These are phyloP conservation scores for Pholiota conissans DNA, from an alignment of 768 basidiomycete genomes.

Conservation along the genomic window DNA sequence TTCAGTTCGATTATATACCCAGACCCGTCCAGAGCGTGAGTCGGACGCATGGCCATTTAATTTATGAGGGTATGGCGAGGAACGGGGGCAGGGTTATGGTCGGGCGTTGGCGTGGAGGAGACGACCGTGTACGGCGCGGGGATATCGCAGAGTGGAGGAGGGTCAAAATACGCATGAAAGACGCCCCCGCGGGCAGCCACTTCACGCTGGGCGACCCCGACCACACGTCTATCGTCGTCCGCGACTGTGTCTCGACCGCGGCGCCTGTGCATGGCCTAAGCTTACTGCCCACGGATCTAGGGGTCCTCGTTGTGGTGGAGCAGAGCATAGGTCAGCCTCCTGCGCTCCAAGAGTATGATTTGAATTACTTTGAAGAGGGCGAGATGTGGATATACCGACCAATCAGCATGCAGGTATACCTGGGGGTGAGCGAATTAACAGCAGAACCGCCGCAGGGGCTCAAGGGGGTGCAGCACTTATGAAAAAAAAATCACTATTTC, in stretches of 20 bases:
- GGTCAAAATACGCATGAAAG: slow-evolving; percentile 33
- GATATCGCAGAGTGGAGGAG: slow-evolving; percentile 56
- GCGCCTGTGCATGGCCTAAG: slow-evolving; percentile 31
- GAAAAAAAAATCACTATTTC: neutral
- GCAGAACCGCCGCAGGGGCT: slow-evolving; percentile 21
- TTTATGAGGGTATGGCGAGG: slow-evolving; percentile 41
- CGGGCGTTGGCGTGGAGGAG: slow-evolving; percentile 52
- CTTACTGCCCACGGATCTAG: slow-evolving; percentile 40
- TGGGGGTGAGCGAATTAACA: slow-evolving; percentile 26
- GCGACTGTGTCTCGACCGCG: slow-evolving; percentile 33
- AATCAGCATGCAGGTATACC: slow-evolving; percentile 37
- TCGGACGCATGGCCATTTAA: slow-evolving; percentile 56
- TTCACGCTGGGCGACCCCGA: slow-evolving; percentile 49
- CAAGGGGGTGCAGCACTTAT: slow-evolving; percentile 13
- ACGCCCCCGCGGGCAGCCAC: slow-evolving; percentile 22
- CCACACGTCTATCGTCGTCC: slow-evolving; percentile 52
- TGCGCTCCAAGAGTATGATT: slow-evolving; percentile 38
- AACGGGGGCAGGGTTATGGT: slow-evolving; percentile 29
- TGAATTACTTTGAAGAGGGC: slow-evolving; percentile 43
- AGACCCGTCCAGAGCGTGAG: slow-evolving; percentile 47
- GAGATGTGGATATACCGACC: slow-evolving; percentile 62
- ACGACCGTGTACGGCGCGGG: slow-evolving; percentile 49
- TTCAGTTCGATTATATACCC: slow-evolving; percentile 40
- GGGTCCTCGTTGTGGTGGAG: slow-evolving; percentile 50
- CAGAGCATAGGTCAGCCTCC: slow-evolving; percentile 48